Base-by-base conservation (phyloP, 192 early-diverging fungal species). In the Spizellomyces punctatus region DNA sequence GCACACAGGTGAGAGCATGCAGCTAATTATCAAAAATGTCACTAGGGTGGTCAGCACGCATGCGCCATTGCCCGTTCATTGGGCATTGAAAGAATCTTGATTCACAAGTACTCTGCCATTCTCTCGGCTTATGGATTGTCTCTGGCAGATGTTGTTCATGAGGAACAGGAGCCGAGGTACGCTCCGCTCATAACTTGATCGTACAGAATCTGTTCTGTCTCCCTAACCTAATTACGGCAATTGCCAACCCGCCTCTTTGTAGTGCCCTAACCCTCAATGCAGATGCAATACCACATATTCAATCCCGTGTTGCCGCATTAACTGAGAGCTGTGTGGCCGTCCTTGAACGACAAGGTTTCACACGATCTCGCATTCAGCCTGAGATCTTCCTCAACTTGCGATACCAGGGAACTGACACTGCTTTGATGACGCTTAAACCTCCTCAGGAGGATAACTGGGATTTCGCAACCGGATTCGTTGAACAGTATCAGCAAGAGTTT, bases 51-150 rank as follows among this genome's bases (percentile, higher is more conserved):
- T 14, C 96, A 98, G 67, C 96, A 98, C 76, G 95, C 95, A 1
- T 97, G 94, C 72, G 95, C 93, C 0, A 94, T 99, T 47, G 97
- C 97, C 6, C 81, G 84, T 16, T 85, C 87, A 7, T 74, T 99
- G 42, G 94, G 97, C 9, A 98, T 99, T 62, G 75, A 82, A 17
- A 86, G 79, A 21, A 92, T 99, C 19, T 84, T 95, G 61, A 88
- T 99, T 55, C 94, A 99, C 79, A 85, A 87, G 12, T 83, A 96
- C 77, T 91, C 91, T 2, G 92, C 96, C 3, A 93, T 99, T 44
- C 81, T 99, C n/a, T 96, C 94, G 16, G 95, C 97, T 0, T 94
- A 93, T 80, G 97, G 97, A 6, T 79, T 96, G 45, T 84, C 86
- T 0, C 78, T 96, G 19, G 95, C 97, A 2, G 94, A 96, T 74